Percentiles rank a stretch among this genome's conserved stretches.
phyloP scores from a whole-genome alignment of 371 early-diverging fungal genomes.

The Dentiscutata heterogama region DNA sequence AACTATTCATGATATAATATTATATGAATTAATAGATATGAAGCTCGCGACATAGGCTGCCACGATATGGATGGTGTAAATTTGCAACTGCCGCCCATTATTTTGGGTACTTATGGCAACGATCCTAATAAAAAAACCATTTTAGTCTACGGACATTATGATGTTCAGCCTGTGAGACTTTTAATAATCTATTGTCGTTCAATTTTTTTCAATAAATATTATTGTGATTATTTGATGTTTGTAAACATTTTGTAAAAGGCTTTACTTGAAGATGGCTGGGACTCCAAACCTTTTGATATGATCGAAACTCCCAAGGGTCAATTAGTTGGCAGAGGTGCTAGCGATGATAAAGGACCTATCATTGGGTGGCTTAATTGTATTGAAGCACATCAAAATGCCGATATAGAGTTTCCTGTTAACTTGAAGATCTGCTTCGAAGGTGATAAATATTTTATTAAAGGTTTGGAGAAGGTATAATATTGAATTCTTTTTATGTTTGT shows the following conservation, averaged over 20 bases:
- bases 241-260: constrained; percentile 61
- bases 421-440: constrained; percentile 97
- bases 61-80: constrained; percentile 84
- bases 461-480: not conserved
- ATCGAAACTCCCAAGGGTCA: constrained; percentile 86
- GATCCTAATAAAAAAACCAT: constrained; percentile 95
- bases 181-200: too few relatives aligned
- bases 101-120: constrained; percentile 91
- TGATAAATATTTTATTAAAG: constrained; percentile 48
- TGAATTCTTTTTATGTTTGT: not conserved
- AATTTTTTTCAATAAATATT: too few relatives aligned
- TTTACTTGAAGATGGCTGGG: constrained; percentile 95
- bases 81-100: constrained; percentile 91
- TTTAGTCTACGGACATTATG: constrained; percentile 95
- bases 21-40: constrained; percentile 51
- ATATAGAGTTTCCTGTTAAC: constrained; percentile 93
- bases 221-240: not conserved
- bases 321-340: constrained; percentile 91
- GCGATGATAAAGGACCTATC: constrained; percentile 97
- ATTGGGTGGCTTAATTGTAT: constrained; percentile 95
- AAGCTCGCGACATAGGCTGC: constrained; percentile 81
- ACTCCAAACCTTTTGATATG: constrained; percentile 90
- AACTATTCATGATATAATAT: not conserved
- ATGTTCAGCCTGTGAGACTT: constrained; percentile 86
- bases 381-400: constrained; percentile 91